These are phyloP conservation scores for Triticum urartu DNA, from an alignment of 176 grass and related monocot species.

Conservation along the genomic window DNA sequence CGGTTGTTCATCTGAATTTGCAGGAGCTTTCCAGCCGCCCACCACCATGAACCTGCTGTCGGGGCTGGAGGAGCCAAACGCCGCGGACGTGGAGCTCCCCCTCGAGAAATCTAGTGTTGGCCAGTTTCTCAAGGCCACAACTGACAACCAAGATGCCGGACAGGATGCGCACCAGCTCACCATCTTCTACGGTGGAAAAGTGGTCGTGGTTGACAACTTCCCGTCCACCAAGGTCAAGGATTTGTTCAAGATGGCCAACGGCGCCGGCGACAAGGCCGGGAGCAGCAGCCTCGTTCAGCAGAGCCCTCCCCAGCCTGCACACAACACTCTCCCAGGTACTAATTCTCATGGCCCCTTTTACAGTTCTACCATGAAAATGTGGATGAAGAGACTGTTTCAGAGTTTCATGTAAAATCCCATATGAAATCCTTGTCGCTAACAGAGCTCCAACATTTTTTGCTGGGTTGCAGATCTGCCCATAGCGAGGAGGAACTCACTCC, in stretches of 20 bases:
- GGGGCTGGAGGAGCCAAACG: slow-evolving; percentile 16
- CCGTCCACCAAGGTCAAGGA: slow-evolving; percentile 43
- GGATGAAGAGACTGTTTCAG: background rate
- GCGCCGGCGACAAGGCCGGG: background rate
- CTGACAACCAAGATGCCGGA: background rate
- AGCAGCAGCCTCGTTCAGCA: background rate
- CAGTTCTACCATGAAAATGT: background rate
- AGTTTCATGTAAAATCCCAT: background rate
- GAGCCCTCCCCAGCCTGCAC: slow-evolving; percentile 13
- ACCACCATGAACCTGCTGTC: slow-evolving; percentile 56
- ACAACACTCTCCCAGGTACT: slow-evolving; percentile 38
- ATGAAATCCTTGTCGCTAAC: background rate
- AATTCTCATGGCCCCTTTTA: background rate
- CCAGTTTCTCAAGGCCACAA: background rate
- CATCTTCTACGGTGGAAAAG: slow-evolving; percentile 61
- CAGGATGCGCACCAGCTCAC: slow-evolving; percentile 45
- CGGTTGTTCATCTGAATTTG: background rate
- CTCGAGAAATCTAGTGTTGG: background rate
- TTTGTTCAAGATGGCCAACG: slow-evolving; percentile 41
- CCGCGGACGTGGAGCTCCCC: background rate
- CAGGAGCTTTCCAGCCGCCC: slow-evolving; percentile 31
- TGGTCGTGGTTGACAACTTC: slow-evolving; percentile 54
- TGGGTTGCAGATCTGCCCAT: background rate
- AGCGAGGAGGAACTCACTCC: slow-evolving; percentile 11
- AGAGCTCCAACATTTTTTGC: background rate